phyloP scores from a whole-genome alignment of 345 rosid genomes.

The Eucalyptus tenuipes region DNA sequence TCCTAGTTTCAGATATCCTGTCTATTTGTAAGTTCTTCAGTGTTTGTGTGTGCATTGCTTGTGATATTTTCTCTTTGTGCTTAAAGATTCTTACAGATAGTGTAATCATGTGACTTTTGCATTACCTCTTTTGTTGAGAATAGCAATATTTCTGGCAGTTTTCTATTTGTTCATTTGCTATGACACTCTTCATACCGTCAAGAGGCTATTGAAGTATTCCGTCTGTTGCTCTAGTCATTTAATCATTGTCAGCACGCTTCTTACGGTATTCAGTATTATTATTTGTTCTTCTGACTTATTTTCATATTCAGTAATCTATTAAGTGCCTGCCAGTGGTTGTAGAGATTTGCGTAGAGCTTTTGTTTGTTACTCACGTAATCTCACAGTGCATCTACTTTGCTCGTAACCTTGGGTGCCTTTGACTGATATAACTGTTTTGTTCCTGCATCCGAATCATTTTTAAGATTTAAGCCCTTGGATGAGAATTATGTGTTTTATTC shows the following conservation, averaged over 20 bases:
- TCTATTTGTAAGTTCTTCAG: not conserved
- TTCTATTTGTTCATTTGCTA: not conserved
- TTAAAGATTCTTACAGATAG: not conserved
- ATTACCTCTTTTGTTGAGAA: not conserved
- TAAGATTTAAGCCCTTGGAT: not conserved
- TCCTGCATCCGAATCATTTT: not conserved
- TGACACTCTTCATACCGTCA: not conserved
- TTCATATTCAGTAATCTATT: not conserved
- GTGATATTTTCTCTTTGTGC: not conserved
- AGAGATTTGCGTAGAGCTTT: not conserved
- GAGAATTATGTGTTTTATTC: not conserved
- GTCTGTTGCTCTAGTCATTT: not conserved
- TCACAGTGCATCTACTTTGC: not conserved
- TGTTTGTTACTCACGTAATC: not conserved
- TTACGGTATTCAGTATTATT: not conserved
- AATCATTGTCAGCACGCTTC: not conserved
- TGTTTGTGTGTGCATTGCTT: not conserved
- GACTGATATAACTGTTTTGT: not conserved
- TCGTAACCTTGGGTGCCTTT: not conserved
- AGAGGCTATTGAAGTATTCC: not conserved
- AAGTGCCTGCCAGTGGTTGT: not conserved
- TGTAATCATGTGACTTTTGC: not conserved
- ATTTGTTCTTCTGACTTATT: not conserved
- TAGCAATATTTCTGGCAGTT: not conserved
- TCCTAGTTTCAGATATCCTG: not conserved